phyloP scores from a whole-genome alignment of 768 basidiomycete genomes.

The Agaricus subrufescens region DNA sequence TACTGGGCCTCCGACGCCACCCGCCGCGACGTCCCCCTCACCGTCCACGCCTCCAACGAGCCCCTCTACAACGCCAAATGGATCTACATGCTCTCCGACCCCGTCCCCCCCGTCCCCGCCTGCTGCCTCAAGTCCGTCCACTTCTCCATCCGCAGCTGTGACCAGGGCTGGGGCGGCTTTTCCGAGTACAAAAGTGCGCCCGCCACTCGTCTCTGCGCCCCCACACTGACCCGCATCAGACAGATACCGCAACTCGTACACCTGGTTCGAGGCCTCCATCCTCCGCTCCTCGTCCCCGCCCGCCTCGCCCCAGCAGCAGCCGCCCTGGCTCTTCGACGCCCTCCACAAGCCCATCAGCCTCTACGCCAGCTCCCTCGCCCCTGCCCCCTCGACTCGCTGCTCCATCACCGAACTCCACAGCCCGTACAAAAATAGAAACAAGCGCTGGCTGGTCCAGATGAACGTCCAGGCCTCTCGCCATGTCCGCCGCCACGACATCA shows the following conservation, averaged over 20 bases:
- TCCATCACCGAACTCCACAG: constrained; percentile 12
- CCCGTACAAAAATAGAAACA: constrained; percentile 7
- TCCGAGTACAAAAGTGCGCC: constrained; percentile 15
- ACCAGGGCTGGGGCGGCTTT: constrained; percentile 30
- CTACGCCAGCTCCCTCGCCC: not conserved
- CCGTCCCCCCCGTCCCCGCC: constrained; percentile 4
- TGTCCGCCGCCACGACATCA: constrained; percentile 16
- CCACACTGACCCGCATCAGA: constrained; percentile 12
- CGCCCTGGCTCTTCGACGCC: constrained; percentile 1
- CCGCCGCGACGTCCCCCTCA: constrained; percentile 1
- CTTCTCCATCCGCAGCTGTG: constrained; percentile 18
- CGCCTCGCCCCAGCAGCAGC: not conserved
- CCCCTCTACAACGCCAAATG: constrained; percentile 2
- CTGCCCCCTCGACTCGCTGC: not conserved
- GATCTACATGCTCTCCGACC: constrained; percentile 15
- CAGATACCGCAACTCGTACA: constrained; percentile 23
- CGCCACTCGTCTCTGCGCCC: not conserved
- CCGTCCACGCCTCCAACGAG: not conserved
- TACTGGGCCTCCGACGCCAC: constrained; percentile 15
- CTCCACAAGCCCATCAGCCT: not conserved
- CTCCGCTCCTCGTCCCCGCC: constrained; percentile 14
- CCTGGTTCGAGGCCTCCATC: constrained; percentile 30
- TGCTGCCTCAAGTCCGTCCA: constrained; percentile 13
- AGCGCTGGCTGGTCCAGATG: constrained; percentile 22
- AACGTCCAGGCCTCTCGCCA: constrained; percentile 21